These are phyloP conservation scores for Clitocybe nebularis DNA, from an alignment of 1,284 basidiomycete species.

Conservation along the genomic window DNA sequence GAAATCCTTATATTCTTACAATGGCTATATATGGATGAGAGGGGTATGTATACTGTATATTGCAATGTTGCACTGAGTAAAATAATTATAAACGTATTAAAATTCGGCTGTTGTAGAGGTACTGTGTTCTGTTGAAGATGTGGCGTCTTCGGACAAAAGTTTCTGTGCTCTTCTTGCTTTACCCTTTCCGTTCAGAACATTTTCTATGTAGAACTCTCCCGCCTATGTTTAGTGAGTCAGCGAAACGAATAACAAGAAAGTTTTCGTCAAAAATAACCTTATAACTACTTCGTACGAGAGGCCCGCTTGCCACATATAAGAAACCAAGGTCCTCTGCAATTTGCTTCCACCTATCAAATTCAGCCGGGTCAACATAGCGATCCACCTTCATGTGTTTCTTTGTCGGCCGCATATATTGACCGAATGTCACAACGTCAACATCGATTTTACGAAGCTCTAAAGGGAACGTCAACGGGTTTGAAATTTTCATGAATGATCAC, in stretches of 20 bases:
- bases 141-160: conserved; percentile 12
- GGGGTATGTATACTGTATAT: no score
- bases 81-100: no score
- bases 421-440: conserved; percentile 98
- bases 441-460: conserved; percentile 82
- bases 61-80: no score
- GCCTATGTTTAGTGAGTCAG: conserved; percentile 46
- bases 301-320: conserved; percentile 95
- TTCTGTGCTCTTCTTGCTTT: conserved; percentile 35
- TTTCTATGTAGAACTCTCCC: conserved; percentile 91
- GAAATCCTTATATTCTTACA: no score
- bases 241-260: conserved; percentile 1
- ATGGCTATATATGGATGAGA: no score
- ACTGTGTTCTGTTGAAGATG: no score
- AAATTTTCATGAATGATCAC: background rate
- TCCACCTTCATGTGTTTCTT: conserved; percentile 99
- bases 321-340: conserved; percentile 93
- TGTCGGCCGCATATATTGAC: conserved; percentile 99
- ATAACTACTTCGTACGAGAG: conserved; percentile 94
- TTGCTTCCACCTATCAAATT: conserved; percentile 91
- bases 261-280: conserved; percentile 57
- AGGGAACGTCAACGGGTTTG: background rate
- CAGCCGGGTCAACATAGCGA: conserved; percentile 90
- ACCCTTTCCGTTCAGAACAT: conserved; percentile 69
- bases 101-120: no score